Base-by-base conservation (phyloP, 2,329 filamentous ascomycete species). In the Microdochium trichocladiopsis region DNA sequence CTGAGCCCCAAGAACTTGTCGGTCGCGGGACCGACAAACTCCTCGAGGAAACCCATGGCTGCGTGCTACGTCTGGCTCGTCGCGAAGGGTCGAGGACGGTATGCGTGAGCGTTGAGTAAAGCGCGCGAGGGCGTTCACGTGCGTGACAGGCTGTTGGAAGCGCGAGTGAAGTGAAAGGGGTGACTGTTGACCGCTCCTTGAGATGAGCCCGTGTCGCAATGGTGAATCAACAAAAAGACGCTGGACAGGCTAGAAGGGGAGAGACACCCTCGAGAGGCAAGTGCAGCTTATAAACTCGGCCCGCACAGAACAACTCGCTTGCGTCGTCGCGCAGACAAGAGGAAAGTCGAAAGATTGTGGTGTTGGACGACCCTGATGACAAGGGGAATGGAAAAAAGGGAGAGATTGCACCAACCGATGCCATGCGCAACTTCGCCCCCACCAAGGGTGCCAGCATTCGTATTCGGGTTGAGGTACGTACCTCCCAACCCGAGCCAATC, bases 1-100 rank as follows among this genome's bases (percentile, higher is more conserved):
- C 74, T 72, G 57, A 82, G 72, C 58, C 72, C 63, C 49, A 70
- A 68, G 66, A 78, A 77, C 59, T 75, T 70, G 59, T 77, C 72
- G 66, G 70, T 70, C 69, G 77, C 66, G 60, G 74, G 79, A 67
- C 73, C 71, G 64, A 70, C 69, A 53, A 76, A 60, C 33, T 79
- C 72, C 59, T 82, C 75, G 56, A 84, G 58, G 60, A 83, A 52
- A 63, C 82, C 81, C 81, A 84, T 84, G 59, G 55, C 62, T 57
- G 56, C 21, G 41, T 21, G 45, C 36, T 36, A 36, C 14, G 50
- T 53, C 24, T 45, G 41, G 16, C 8, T 8, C 4, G 18, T 18
- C 22, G 12, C 22, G 41, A 23, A 23, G 41, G 10, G 18, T 10
- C 21, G 18, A 22, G 22, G 41, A 21, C 14, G 28, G 8, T 31